These are phyloP conservation scores for Yamadazyma sp. DNA, from an alignment of 805 yeast species.

Conservation along the genomic window DNA sequence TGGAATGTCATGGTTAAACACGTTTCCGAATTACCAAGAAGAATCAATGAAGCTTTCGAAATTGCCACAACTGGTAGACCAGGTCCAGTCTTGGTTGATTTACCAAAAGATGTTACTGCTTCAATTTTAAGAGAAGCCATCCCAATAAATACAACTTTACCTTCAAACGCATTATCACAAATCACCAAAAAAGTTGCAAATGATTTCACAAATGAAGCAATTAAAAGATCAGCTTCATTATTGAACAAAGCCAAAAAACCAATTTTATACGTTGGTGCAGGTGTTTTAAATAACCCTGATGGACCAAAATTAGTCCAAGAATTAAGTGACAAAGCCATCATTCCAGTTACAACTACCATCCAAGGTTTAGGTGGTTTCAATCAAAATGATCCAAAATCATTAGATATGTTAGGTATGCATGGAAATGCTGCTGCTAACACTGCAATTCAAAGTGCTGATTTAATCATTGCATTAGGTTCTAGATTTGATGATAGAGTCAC, in stretches of 20 bases:
- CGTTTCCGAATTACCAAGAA: conserved; percentile 89
- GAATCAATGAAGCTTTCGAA: conserved; percentile 97
- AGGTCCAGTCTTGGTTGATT: conserved; percentile 95
- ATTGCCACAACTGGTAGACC: conserved; percentile 96
- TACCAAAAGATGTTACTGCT: conserved; percentile 98
- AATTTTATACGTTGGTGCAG: conserved; percentile 87
- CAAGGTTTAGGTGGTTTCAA: conserved; percentile 95
- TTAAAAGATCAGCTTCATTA: conserved; percentile 72
- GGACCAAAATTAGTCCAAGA: conserved; percentile 80
- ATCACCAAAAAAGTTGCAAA: conserved; percentile 68
- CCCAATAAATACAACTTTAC: conserved; percentile 75
- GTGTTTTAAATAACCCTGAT: conserved; percentile 73
- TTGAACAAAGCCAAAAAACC: conserved; percentile 85
- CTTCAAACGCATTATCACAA: conserved; percentile 66
- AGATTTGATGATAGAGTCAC: conserved; percentile 99
- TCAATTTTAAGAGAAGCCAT: conserved; percentile 82
- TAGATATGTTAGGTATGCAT: conserved; percentile 99
- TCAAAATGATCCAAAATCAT: conserved; percentile 83
- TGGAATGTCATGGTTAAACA: conserved; percentile 99
- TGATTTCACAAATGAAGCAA: conserved; percentile 71
- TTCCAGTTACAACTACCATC: conserved; percentile 94
- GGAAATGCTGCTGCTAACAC: conserved; percentile 93
- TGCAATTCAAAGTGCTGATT: conserved; percentile 91
- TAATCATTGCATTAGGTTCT: conserved; percentile 92
- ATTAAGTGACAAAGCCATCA: conserved; percentile 83